A percentile compares a stretch with the other conserved stretches of the same genome.
phyloP scores from a whole-genome alignment of 805 yeast species.

The Blastobotrys terrestris region DNA sequence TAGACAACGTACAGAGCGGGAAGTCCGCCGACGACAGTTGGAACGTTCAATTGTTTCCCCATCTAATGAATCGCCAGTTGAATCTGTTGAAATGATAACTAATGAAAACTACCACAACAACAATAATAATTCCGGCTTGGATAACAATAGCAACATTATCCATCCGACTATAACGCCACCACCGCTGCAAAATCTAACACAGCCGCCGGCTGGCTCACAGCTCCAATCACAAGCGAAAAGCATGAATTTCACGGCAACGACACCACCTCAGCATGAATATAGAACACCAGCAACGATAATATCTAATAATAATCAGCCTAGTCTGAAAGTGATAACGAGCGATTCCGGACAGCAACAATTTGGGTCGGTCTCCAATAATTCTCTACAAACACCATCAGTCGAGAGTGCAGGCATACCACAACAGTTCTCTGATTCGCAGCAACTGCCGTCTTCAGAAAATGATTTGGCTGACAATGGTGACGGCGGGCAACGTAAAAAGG shows the following conservation, averaged over 20 bases:
- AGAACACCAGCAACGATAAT: neutral
- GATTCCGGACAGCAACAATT: neutral
- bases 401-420: neutral
- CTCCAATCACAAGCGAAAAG: too few relatives aligned
- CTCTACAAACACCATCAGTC: neutral
- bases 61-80: neutral
- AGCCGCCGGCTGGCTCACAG: too few relatives aligned
- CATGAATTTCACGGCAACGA: too few relatives aligned
- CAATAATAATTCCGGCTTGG: neutral
- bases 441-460: neutral
- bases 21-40: constrained; percentile 32
- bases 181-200: neutral
- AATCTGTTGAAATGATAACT: neutral
- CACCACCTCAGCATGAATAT: neutral
- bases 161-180: neutral
- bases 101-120: neutral
- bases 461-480: neutral
- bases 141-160: neutral
- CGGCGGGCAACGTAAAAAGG: constrained; percentile 13
- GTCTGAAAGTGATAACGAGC: neutral
- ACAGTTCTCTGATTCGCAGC: neutral
- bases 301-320: neutral
- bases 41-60: constrained; percentile 27
- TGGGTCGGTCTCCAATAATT: neutral
- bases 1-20: constrained; percentile 34